These are phyloP conservation scores for Calonectria pseudoreteaudii DNA, from an alignment of 2,329 filamentous ascomycete species.

Conservation along the genomic window DNA sequence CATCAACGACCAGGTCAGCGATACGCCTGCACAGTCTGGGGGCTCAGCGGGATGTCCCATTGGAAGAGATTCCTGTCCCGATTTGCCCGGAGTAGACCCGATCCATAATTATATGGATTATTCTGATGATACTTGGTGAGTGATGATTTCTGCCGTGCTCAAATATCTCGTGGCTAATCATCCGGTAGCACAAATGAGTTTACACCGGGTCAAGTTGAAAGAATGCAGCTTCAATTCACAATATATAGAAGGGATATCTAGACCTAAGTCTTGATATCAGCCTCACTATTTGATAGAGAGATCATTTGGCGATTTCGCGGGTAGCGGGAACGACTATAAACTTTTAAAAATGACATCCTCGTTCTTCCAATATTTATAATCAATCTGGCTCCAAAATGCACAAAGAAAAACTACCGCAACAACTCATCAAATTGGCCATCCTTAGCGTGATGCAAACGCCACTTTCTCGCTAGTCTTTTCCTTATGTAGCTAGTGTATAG, in stretches of 20 bases:
- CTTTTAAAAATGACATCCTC: no score
- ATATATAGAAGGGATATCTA: conserved; percentile 11
- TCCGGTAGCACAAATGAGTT: conserved; percentile 14
- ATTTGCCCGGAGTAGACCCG: conserved; percentile 15
- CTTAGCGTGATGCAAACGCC: no score
- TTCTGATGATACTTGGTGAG: conserved; percentile 22
- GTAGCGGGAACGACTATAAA: no score
- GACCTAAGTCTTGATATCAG: no score
- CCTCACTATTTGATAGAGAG: no score
- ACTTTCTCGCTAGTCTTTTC: no score
- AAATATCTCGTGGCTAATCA: not conserved
- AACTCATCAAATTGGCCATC: no score
- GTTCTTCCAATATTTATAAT: no score
- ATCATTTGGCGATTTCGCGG: no score
- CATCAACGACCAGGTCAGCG: conserved; percentile 19
- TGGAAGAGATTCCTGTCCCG: conserved; percentile 18
- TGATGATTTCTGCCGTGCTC: not conserved
- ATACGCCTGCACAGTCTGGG: conserved; percentile 20
- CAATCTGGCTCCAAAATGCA: no score
- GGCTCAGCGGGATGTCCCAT: conserved; percentile 6
- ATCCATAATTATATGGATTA: conserved; percentile 24
- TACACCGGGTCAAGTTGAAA: conserved; percentile 14
- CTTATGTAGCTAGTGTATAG: no score
- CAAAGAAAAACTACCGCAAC: no score
- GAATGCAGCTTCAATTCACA: conserved; percentile 21